Evolutionary conservation across 164 flowering plant genomes (phyloP).

Genomic region (Nymphaea thermarum): DNA sequence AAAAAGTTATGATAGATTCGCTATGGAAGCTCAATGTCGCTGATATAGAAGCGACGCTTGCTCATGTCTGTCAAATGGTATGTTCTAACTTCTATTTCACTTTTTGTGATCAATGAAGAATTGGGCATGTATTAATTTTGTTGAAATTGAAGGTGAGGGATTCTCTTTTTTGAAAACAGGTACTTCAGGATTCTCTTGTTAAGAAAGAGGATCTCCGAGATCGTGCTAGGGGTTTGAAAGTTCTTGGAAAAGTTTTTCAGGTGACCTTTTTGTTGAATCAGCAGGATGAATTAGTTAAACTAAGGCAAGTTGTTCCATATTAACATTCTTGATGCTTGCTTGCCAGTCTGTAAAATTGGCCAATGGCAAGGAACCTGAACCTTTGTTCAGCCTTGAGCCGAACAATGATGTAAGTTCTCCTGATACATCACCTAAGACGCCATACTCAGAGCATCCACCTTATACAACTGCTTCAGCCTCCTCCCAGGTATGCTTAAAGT

Average conservation of each 20-base stretch:
- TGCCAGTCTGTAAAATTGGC: conserved; percentile 55
- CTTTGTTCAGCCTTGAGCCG: conserved; percentile 12
- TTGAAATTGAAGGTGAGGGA: background rate
- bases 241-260: conserved; percentile 91
- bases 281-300: background rate
- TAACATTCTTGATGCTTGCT: background rate
- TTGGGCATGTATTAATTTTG: background rate
- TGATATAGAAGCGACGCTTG: conserved; percentile 92
- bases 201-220: conserved; percentile 85
- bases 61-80: conserved; percentile 96
- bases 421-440: conserved; percentile 29
- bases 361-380: conserved; percentile 41
- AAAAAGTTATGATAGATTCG: conserved; percentile 85
- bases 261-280: conserved; percentile 16
- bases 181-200: conserved; percentile 72
- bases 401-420: conserved; percentile 31
- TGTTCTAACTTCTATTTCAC: conserved; percentile 5
- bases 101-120: background rate
- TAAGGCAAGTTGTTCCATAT: background rate
- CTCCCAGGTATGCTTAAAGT: conserved; percentile 38
- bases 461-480: conserved; percentile 9
- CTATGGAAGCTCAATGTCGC: conserved; percentile 98
- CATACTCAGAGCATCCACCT: conserved; percentile 23
- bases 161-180: conserved; percentile 30
- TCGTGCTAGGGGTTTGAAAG: conserved; percentile 87